phyloP scores from a whole-genome alignment of 2,329 filamentous ascomycete species.

The Aureobasidium sp. region DNA sequence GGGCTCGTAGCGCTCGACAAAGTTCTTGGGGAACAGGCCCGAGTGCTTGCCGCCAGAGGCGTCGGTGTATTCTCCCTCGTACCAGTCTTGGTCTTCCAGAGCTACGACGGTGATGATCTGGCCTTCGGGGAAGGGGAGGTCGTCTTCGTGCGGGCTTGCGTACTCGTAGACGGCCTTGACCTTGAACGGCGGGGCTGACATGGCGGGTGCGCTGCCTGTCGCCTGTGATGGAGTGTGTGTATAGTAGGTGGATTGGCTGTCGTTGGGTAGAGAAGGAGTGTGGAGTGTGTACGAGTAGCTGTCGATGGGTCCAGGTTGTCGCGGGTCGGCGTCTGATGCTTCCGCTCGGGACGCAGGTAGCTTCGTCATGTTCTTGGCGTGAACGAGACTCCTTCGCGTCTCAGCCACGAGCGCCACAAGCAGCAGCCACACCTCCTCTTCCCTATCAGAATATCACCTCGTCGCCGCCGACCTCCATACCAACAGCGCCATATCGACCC shows the following conservation, averaged over 20 bases:
- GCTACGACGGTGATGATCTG: slow-evolving; percentile 93
- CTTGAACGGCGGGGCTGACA: slow-evolving; percentile 70
- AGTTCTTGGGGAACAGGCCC: slow-evolving; percentile 92
- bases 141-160: slow-evolving; percentile 84
- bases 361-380: slow-evolving; percentile 5
- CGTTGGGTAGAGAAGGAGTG: background rate
- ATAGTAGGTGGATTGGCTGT: background rate
- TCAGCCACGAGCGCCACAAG: background rate
- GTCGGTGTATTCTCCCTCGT: slow-evolving; percentile 78
- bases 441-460: background rate
- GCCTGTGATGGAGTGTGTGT: background rate
- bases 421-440: background rate
- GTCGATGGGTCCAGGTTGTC: background rate
- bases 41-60: slow-evolving; percentile 64
- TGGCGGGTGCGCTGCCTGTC: slow-evolving; percentile 27
- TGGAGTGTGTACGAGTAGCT: background rate
- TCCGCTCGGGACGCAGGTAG: background rate
- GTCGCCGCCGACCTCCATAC: background rate
- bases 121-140: slow-evolving; percentile 75
- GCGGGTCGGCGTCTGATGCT: background rate
- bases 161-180: slow-evolving; percentile 97
- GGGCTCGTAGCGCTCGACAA: slow-evolving; percentile 93
- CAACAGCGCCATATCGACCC: background rate
- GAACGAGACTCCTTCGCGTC: background rate
- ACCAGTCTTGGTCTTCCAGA: slow-evolving; percentile 91